A percentile compares a stretch with the other conserved stretches of the same genome.
Evolutionary conservation across 2,329 filamentous ascomycete genomes (phyloP).

Genomic region (Claviceps cyperi): DNA sequence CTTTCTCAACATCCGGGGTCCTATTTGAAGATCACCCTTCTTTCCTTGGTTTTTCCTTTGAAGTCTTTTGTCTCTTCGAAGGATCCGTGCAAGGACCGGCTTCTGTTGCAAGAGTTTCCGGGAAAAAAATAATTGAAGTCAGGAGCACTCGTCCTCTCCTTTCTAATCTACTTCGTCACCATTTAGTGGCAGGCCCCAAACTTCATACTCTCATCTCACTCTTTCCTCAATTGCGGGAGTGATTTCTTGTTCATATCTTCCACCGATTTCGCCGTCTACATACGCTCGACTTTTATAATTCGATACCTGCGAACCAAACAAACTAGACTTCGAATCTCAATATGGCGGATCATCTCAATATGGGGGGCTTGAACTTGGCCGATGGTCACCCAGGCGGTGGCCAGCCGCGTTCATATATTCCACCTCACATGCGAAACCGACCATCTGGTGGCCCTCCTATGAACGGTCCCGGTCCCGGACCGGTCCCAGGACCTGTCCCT

Average conservation of each 20-base stretch:
- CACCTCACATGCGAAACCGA: constrained; percentile 63
- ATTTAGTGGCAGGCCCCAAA: constrained; percentile 13
- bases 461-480: not conserved
- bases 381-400: constrained; percentile 15
- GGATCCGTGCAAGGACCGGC: constrained; percentile 21
- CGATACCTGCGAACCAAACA: not conserved
- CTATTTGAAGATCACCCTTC: constrained; percentile 18
- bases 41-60: constrained; percentile 33
- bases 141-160: constrained; percentile 20
- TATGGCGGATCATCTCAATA: constrained; percentile 78
- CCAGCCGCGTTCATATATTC: constrained; percentile 58
- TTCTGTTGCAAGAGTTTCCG: constrained; percentile 18
- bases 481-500: constrained; percentile 9
- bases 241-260: constrained; percentile 7
- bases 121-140: constrained; percentile 18
- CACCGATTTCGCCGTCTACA: constrained; percentile 6
- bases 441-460: constrained; percentile 8
- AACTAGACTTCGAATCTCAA: constrained; percentile 21
- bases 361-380: constrained; percentile 57
- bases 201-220: constrained; percentile 12
- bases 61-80: constrained; percentile 26
- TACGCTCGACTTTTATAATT: not conserved
- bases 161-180: constrained; percentile 10
- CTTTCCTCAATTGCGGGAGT: constrained; percentile 17
- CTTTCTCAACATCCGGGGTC: constrained; percentile 13